Evolutionary conservation across 768 basidiomycete species (phyloP).

Genomic region (Floccularia luteovirens): DNA sequence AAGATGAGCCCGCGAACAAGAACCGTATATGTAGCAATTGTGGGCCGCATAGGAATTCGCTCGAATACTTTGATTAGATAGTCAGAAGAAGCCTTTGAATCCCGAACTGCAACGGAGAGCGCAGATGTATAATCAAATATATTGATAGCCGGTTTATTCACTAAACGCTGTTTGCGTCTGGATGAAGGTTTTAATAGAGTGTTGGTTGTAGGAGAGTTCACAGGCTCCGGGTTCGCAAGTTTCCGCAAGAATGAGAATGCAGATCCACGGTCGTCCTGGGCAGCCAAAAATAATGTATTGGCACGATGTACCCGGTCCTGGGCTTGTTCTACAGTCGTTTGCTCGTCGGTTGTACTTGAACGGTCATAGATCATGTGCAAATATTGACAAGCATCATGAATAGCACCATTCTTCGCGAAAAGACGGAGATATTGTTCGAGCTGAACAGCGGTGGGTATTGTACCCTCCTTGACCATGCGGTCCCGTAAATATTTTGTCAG

Average conservation of each 20-base stretch:
- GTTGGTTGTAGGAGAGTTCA: neutral
- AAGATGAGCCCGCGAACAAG: conserved; percentile 45
- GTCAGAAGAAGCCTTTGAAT: conserved; percentile 20
- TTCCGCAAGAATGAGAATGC: conserved; percentile 39
- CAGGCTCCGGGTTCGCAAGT: conserved; percentile 13
- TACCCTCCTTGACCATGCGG: conserved; percentile 30
- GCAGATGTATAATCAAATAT: conserved; percentile 40
- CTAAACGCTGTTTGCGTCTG: conserved; percentile 7
- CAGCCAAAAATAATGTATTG: conserved; percentile 34
- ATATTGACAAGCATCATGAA: conserved; percentile 32
- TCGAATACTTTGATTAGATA: conserved; percentile 30
- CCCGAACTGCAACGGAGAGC: conserved; percentile 35
- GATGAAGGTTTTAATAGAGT: conserved; percentile 2
- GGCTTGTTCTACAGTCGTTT: conserved; percentile 2
- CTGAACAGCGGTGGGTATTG: conserved; percentile 31
- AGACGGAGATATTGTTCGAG: conserved; percentile 42
- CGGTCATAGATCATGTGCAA: conserved; percentile 25
- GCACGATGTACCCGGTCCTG: conserved; percentile 21
- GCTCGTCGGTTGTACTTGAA: conserved; percentile 1
- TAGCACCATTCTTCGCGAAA: conserved; percentile 34
- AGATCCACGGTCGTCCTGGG: conserved; percentile 30
- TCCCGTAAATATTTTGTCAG: conserved; percentile 38
- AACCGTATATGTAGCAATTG: conserved; percentile 42
- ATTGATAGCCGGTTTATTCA: conserved; percentile 23
- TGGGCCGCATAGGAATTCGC: conserved; percentile 24